Conservation (phyloP, 164 flowering plant species). For the Vitis vinifera region DNA sequence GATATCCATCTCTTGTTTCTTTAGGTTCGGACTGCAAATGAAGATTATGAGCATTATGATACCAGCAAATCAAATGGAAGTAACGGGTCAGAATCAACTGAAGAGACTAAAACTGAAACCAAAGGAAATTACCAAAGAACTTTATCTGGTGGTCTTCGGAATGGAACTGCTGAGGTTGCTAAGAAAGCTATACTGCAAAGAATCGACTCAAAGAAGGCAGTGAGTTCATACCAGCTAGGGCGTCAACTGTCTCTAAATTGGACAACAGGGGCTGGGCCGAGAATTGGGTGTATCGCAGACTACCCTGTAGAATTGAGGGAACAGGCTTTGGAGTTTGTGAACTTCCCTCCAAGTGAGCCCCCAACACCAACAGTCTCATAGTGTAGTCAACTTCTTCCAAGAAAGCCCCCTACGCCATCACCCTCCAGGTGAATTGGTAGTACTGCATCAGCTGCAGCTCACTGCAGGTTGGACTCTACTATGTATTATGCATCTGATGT, state of each 20-base stretch:
- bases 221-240: slow-evolving; percentile 67
- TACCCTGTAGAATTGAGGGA: slow-evolving; percentile 68
- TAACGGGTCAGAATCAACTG: slow-evolving; percentile 18
- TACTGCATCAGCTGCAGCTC: slow-evolving; percentile 14
- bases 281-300: slow-evolving; percentile 87
- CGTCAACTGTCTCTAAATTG: slow-evolving; percentile 68
- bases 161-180: slow-evolving; percentile 68
- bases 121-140: slow-evolving; percentile 51
- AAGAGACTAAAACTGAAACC: slow-evolving; percentile 21
- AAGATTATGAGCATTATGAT: slow-evolving; percentile 55
- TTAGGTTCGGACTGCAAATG: slow-evolving; percentile 56
- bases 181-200: slow-evolving; percentile 61
- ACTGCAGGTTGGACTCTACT: background rate
- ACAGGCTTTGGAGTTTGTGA: slow-evolving; percentile 73
- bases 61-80: slow-evolving; percentile 23
- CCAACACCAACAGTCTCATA: slow-evolving; percentile 29
- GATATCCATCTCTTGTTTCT: background rate
- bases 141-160: slow-evolving; percentile 79
- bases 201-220: slow-evolving; percentile 72
- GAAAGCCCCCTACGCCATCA: slow-evolving; percentile 9
- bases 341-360: slow-evolving; percentile 60
- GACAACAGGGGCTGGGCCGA: slow-evolving; percentile 87
- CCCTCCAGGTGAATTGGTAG: background rate
- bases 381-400: slow-evolving; percentile 3
- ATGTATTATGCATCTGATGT: slow-evolving; percentile 7